Percentiles rank a stretch among this genome's conserved stretches.
These are phyloP conservation scores for Aurantiochytrium sp. DNA, from an alignment of 108 stramenopile genomes.

Conservation along the genomic window DNA sequence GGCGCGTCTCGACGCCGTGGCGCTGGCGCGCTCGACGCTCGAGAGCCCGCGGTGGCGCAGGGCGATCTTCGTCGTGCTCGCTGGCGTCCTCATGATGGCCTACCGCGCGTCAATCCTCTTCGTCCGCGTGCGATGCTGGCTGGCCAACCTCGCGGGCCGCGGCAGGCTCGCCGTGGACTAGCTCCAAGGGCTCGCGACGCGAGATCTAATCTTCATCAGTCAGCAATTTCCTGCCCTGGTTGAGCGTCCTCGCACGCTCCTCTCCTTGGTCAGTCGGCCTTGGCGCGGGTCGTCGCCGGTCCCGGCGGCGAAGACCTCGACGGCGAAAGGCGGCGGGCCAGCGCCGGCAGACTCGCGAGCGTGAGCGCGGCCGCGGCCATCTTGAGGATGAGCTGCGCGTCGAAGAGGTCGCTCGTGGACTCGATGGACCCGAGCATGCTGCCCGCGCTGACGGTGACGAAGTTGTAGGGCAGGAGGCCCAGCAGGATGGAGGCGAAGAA, in stretches of 20 bases:
- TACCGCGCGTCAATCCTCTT: not conserved
- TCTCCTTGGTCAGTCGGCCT: no score
- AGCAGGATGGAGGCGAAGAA: not conserved
- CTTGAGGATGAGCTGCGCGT: not conserved
- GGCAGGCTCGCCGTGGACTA: no score
- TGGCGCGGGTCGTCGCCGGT: no score
- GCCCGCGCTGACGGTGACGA: not conserved
- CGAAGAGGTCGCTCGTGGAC: not conserved
- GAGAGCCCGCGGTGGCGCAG: not conserved
- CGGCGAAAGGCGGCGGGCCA: no score
- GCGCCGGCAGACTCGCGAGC: no score
- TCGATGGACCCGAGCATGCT: not conserved
- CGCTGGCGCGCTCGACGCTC: not conserved
- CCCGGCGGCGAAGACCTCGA: no score
- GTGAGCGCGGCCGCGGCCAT: not conserved
- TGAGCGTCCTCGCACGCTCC: no score
- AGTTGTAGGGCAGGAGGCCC: not conserved
- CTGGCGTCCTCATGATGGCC: not conserved
- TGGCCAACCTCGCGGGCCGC: not conserved
- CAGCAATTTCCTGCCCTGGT: no score
- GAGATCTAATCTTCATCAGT: no score
- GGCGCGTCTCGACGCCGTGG: conserved; percentile 63
- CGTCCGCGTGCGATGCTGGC: not conserved
- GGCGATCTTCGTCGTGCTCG: not conserved
- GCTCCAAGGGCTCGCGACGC: no score